These are phyloP conservation scores for Neospora caninum DNA, from an alignment of 169 alveolate species.

Conservation along the genomic window DNA sequence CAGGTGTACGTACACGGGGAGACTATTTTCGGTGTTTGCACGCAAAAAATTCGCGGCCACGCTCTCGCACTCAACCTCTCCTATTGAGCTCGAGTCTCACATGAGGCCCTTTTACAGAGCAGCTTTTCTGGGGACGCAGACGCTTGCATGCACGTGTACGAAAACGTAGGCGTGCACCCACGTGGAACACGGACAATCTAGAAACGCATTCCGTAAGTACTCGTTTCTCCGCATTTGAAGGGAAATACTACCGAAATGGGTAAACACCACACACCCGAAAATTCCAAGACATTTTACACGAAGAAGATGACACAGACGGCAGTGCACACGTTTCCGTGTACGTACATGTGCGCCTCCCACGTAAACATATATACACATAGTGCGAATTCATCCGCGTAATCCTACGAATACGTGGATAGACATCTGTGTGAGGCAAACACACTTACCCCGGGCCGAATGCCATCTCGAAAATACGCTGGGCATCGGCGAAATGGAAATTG, in stretches of 20 bases:
- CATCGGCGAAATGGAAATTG: constrained; percentile 41
- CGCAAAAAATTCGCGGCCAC: too few relatives aligned
- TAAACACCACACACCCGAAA: background rate
- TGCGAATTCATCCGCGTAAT: background rate
- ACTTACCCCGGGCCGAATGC: constrained; percentile 52
- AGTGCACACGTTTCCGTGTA: too few relatives aligned
- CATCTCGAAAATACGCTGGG: constrained; percentile 62
- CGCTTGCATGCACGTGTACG: too few relatives aligned
- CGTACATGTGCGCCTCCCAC: background rate
- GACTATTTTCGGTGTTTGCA: too few relatives aligned
- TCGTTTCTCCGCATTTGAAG: background rate
- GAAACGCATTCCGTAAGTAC: background rate
- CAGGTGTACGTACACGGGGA: too few relatives aligned
- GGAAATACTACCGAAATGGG: background rate
- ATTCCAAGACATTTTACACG: background rate
- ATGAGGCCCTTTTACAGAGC: too few relatives aligned
- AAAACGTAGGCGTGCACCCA: too few relatives aligned
- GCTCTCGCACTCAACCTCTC: too few relatives aligned
- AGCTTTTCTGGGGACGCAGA: too few relatives aligned
- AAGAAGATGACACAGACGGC: too few relatives aligned
- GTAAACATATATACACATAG: constrained; percentile 4
- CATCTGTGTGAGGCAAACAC: background rate
- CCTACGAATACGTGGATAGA: background rate
- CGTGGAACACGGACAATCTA: too few relatives aligned
- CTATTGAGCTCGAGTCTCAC: too few relatives aligned